Percentiles rank a stretch among this genome's conserved stretches.
These are phyloP conservation scores for Cryptococcus sp. DNA, from an alignment of 1,284 basidiomycete genomes.

Conservation along the genomic window DNA sequence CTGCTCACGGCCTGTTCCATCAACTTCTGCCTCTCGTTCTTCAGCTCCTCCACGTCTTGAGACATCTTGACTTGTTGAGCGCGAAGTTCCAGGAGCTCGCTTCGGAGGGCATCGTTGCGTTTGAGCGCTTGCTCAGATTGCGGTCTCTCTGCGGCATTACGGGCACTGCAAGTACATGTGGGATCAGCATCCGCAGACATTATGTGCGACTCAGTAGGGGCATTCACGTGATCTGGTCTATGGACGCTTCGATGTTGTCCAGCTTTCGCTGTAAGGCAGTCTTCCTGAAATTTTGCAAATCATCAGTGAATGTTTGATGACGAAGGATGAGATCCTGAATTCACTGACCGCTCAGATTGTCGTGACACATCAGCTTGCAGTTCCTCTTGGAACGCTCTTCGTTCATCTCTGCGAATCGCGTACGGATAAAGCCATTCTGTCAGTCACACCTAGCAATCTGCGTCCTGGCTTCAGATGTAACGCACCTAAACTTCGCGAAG, in stretches of 20 bases:
- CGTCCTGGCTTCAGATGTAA: not conserved
- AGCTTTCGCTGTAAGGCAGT: constrained; percentile 60
- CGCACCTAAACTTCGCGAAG: constrained; percentile 76
- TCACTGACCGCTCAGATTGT: constrained; percentile 25
- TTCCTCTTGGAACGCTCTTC: constrained; percentile 20
- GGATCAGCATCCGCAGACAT: not conserved
- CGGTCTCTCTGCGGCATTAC: constrained; percentile 70
- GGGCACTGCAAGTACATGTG: constrained; percentile 56
- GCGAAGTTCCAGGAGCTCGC: constrained; percentile 64
- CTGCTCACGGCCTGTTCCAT: constrained; percentile 39
- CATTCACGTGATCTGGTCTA: constrained; percentile 66
- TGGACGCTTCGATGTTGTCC: constrained; percentile 60
- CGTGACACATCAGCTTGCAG: constrained; percentile 28
- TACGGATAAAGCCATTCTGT: not conserved
- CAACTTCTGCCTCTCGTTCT: constrained; percentile 57
- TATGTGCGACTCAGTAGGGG: constrained; percentile 1
- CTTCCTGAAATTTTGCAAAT: constrained; percentile 11
- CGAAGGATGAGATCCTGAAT: constrained; percentile 21
- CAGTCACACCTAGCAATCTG: not conserved
- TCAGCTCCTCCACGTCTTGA: constrained; percentile 63
- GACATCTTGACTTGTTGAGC: constrained; percentile 61
- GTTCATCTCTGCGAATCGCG: constrained; percentile 30
- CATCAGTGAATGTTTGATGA: not conserved
- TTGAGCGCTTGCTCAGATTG: constrained; percentile 63
- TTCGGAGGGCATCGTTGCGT: constrained; percentile 65